Conservation (phyloP, 2,329 filamentous ascomycete species). For the Fusarium pseudograminearum region DNA sequence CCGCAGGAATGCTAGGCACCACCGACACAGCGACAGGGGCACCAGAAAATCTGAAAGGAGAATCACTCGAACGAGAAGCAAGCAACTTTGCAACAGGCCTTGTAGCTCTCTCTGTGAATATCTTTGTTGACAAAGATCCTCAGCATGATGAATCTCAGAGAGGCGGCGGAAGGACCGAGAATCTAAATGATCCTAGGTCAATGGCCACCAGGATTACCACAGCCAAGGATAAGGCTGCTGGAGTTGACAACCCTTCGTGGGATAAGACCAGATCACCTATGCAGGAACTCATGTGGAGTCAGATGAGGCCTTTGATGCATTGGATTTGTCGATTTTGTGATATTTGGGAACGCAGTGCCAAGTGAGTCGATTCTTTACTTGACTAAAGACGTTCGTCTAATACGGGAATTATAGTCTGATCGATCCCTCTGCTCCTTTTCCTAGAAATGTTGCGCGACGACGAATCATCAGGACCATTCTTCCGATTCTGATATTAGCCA, state of each 20-base stretch:
- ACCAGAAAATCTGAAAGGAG: conserved; percentile 81
- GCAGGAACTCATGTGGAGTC: conserved; percentile 78
- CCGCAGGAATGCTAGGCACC: conserved; percentile 77
- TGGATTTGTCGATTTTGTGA: conserved; percentile 55
- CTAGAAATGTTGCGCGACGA: conserved; percentile 65
- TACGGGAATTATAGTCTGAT: conserved; percentile 53
- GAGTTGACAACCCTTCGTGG: conserved; percentile 58
- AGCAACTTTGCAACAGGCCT: conserved; percentile 80
- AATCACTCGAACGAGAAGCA: conserved; percentile 83
- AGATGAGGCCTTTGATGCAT: conserved; percentile 77
- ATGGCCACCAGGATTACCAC: conserved; percentile 59
- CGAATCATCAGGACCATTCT: background rate
- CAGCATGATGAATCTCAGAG: conserved; percentile 60
- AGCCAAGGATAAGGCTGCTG: conserved; percentile 57
- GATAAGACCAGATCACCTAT: conserved; percentile 84
- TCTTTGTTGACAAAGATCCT: conserved; percentile 79
- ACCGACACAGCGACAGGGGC: conserved; percentile 81
- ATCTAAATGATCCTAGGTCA: background rate
- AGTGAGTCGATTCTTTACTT: conserved; percentile 32
- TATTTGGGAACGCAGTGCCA: conserved; percentile 58
- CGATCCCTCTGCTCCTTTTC: conserved; percentile 69
- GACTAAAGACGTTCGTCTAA: background rate
- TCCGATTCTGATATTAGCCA: accelerated
- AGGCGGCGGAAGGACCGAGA: conserved; percentile 57
- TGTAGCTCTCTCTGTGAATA: conserved; percentile 67